Evolutionary conservation across 129 eudicot genomes (phyloP).

Genomic region (Centaurea solstitialis): DNA sequence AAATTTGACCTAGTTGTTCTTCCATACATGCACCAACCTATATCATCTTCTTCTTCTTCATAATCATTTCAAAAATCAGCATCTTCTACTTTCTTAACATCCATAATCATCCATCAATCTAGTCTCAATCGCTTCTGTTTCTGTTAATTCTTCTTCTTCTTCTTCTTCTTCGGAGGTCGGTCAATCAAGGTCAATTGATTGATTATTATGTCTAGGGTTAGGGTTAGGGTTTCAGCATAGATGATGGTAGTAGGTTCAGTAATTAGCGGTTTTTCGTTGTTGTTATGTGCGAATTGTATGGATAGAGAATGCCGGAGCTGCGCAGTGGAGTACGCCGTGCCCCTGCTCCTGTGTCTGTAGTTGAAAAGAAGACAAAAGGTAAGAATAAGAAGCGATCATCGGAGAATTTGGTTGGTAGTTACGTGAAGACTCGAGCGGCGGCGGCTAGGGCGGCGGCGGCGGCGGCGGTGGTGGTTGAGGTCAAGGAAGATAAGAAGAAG

Average conservation of each 20-base stretch:
- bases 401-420: conserved; percentile 45
- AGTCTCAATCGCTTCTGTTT: not conserved
- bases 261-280: conserved; percentile 7
- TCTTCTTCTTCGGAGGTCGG: not conserved
- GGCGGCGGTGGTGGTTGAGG: conserved; percentile 6
- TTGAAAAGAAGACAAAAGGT: not conserved
- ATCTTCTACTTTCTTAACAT: not conserved
- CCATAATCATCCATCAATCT: not conserved
- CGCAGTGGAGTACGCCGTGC: conserved; percentile 50
- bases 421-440: conserved; percentile 63
- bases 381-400: conserved; percentile 28
- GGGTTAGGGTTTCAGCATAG: conserved; percentile 38
- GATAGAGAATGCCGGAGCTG: conserved; percentile 65
- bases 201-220: too few relatives aligned
- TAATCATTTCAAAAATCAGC: not conserved
- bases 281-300: conserved; percentile 33
- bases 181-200: conserved; percentile 1
- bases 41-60: not conserved
- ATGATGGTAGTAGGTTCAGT: conserved; percentile 38
- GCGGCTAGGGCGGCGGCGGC: conserved; percentile 45
- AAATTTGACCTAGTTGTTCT: conserved; percentile 10
- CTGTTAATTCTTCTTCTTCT: not conserved
- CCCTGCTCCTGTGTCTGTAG: conserved; percentile 50
- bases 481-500: conserved; percentile 1
- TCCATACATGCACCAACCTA: not conserved